Conservation (phyloP, 352 stramenopile species). For the Lagenidium giganteum region DNA sequence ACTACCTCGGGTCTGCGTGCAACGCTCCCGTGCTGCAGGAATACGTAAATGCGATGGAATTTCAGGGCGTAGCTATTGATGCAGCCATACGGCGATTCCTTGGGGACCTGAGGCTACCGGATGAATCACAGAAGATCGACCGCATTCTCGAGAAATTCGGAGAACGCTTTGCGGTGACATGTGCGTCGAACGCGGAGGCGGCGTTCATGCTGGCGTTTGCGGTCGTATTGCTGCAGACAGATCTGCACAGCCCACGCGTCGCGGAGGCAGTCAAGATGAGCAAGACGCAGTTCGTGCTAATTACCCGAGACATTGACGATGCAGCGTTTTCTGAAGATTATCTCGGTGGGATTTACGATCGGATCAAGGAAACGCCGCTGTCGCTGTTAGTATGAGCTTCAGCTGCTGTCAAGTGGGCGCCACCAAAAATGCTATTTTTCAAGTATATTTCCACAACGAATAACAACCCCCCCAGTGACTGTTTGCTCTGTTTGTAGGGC, state of each 20-base stretch:
- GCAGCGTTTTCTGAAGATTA: constrained; percentile 93
- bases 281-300: constrained; percentile 93
- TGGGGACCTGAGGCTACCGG: constrained; percentile 96
- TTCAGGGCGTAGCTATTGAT: constrained; percentile 93
- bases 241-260: constrained; percentile 99
- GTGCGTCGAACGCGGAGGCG: constrained; percentile 90
- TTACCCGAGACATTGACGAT: constrained; percentile 98
- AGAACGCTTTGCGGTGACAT: constrained; percentile 81
- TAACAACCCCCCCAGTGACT: too few relatives aligned
- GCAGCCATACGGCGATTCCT: constrained; percentile 97
- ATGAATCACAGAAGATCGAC: constrained; percentile 99
- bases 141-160: constrained; percentile 99
- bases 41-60: constrained; percentile 97
- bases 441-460: too few relatives aligned
- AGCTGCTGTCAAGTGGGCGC: too few relatives aligned
- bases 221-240: constrained; percentile 86
- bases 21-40: constrained; percentile 95
- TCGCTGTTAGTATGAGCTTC: constrained; percentile 97
- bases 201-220: constrained; percentile 98
- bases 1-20: constrained; percentile 95
- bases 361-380: constrained; percentile 95
- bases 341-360: constrained; percentile 93
- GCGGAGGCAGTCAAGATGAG: constrained; percentile 97
- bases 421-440: too few relatives aligned
- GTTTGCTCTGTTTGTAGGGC: too few relatives aligned